A percentile compares a stretch with the other conserved stretches of the same genome.
Conservation (phyloP, 441 rosid genomes). For the Aquilaria agallochum region DNA sequence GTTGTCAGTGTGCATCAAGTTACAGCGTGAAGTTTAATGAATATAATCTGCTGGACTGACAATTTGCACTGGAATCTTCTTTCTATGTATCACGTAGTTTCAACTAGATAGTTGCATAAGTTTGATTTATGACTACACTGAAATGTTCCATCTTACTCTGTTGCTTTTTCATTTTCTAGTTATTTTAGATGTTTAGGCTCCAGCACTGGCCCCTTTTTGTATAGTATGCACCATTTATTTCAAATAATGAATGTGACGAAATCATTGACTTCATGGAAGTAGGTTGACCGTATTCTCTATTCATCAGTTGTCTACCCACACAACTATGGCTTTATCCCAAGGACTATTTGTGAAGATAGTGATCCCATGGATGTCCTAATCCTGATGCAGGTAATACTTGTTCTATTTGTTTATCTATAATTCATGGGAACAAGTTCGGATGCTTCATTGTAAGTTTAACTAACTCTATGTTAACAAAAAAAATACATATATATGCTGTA, state of each 20-base stretch:
- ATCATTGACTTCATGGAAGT: conserved; percentile 4
- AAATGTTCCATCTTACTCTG: too few relatives aligned
- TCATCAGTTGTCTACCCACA: conserved; percentile 99
- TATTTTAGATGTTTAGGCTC: too few relatives aligned
- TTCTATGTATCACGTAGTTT: too few relatives aligned
- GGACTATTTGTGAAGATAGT: conserved; percentile 95
- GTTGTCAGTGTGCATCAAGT: too few relatives aligned
- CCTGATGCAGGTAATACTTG: conserved; percentile 79
- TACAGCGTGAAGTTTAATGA: too few relatives aligned
- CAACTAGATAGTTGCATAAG: too few relatives aligned
- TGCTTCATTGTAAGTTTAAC: conserved; percentile 5
- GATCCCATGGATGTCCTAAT: conserved; percentile 96
- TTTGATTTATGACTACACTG: too few relatives aligned
- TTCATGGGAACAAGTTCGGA: neutral
- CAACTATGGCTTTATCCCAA: conserved; percentile 97
- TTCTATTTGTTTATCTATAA: conserved; percentile 8
- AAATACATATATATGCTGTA: conserved; percentile 17
- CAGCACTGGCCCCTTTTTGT: neutral
- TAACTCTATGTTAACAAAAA: conserved; percentile 6
- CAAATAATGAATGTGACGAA: conserved; percentile 3
- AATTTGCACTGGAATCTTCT: too few relatives aligned
- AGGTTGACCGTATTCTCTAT: conserved; percentile 97
- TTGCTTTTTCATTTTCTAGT: too few relatives aligned
- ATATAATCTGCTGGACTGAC: too few relatives aligned
- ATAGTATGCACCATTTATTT: neutral